Evolutionary conservation across 768 basidiomycete species (phyloP).

Genomic region (Coprinopsis marcescibilis): DNA sequence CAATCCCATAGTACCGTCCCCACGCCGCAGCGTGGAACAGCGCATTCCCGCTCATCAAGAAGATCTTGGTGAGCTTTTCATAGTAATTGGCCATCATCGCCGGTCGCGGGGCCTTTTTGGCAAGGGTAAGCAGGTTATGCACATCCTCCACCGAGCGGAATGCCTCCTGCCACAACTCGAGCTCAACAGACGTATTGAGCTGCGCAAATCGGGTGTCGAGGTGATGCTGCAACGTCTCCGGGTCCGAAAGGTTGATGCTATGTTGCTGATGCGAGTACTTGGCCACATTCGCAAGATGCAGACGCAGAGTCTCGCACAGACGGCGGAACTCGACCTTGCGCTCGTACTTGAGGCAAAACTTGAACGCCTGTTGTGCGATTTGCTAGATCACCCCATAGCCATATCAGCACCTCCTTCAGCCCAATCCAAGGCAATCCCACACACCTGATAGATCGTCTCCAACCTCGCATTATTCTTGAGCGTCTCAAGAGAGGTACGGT

Average conservation of each 20-base stretch:
- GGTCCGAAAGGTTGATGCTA: slow-evolving; percentile 91
- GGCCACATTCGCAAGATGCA: slow-evolving; percentile 90
- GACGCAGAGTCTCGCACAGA: slow-evolving; percentile 90
- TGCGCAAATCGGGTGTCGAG: slow-evolving; percentile 97
- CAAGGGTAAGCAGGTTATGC: slow-evolving; percentile 89
- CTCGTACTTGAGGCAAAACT: slow-evolving; percentile 89
- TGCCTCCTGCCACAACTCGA: slow-evolving; percentile 98
- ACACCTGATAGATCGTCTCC: slow-evolving; percentile 89
- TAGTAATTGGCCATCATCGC: slow-evolving; percentile 99
- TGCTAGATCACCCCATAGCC: too few species aligned
- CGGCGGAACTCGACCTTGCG: slow-evolving; percentile 97
- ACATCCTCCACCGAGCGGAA: slow-evolving; percentile 98
- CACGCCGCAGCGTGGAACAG: slow-evolving; percentile 97
- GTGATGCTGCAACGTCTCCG: slow-evolving; percentile 91
- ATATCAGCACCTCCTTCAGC: slow-evolving; percentile 2
- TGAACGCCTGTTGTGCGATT: slow-evolving; percentile 96
- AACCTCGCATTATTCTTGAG: slow-evolving; percentile 92
- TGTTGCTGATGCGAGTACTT: slow-evolving; percentile 94
- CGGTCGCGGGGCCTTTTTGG: slow-evolving; percentile 87
- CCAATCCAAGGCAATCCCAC: slow-evolving; percentile 18
- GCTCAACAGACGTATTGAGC: slow-evolving; percentile 92
- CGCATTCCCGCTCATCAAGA: slow-evolving; percentile 90
- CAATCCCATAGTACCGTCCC: slow-evolving; percentile 76
- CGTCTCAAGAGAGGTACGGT: slow-evolving; percentile 91
- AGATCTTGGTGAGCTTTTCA: slow-evolving; percentile 95